Evolutionary conservation across 805 yeast genomes (phyloP).

Genomic region (Sugiyamaella americana): DNA sequence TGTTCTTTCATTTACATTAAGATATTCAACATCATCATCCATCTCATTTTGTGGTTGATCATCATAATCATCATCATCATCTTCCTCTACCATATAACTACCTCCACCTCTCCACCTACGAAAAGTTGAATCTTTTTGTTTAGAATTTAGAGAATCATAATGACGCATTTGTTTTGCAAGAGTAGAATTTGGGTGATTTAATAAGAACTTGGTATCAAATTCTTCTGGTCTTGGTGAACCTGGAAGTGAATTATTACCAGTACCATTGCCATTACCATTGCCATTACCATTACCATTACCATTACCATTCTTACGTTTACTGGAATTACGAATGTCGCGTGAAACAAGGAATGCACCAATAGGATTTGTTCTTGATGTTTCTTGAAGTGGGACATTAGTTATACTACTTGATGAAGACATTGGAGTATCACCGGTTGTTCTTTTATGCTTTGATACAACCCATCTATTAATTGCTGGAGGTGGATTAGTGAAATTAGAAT

Average conservation of each 20-base stretch:
- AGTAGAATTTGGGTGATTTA: background rate
- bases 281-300: background rate
- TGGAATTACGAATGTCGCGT: background rate
- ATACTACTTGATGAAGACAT: background rate
- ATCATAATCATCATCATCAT: conserved; percentile 36
- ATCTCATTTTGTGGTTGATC: conserved; percentile 44
- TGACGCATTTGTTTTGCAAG: background rate
- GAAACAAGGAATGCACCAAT: background rate
- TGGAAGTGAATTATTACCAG: background rate
- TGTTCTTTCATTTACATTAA: conserved; percentile 30
- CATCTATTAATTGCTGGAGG: background rate
- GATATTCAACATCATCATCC: conserved; percentile 25
- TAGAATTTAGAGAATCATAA: conserved; percentile 1
- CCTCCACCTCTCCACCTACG: conserved; percentile 13
- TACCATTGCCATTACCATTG: background rate
- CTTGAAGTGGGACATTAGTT: background rate
- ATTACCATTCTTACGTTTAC: background rate
- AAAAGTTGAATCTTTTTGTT: conserved; percentile 9
- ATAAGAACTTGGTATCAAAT: background rate
- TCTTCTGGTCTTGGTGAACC: background rate
- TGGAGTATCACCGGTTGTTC: background rate
- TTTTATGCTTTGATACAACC: background rate
- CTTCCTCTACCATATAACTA: conserved; percentile 33
- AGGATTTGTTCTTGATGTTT: background rate
- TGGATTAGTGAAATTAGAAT: too few species aligned